Conservation (phyloP, 768 basidiomycete genomes). For the Tephrocybe rancida region DNA sequence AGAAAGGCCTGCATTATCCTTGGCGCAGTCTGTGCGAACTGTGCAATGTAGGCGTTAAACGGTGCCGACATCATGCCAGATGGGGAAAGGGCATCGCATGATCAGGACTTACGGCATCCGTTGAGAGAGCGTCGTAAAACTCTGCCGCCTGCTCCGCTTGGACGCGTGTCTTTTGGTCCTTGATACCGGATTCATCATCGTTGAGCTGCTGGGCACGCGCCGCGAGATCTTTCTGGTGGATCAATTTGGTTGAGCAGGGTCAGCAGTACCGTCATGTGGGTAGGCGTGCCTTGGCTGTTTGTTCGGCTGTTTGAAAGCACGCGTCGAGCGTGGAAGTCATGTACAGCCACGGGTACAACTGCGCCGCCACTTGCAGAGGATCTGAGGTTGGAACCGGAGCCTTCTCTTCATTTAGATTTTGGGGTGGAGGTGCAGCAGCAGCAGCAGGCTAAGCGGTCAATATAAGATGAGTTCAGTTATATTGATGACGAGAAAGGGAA, state of each 20-base stretch:
- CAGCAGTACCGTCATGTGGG: too few relatives aligned
- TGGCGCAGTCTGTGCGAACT: slow-evolving; percentile 50
- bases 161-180: slow-evolving; percentile 42
- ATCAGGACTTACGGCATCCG: slow-evolving; percentile 32
- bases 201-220: slow-evolving; percentile 32
- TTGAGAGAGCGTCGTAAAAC: slow-evolving; percentile 47
- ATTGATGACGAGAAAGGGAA: neutral
- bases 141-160: slow-evolving; percentile 44
- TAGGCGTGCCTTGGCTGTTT: slow-evolving; percentile 24
- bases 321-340: slow-evolving; percentile 54
- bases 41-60: neutral
- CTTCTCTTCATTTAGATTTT: neutral
- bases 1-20: slow-evolving; percentile 50
- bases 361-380: slow-evolving; percentile 50
- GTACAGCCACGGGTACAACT: slow-evolving; percentile 59
- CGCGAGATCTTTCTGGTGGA: slow-evolving; percentile 38
- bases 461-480: neutral
- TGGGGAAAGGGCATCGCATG: neutral
- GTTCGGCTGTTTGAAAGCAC: slow-evolving; percentile 20
- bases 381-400: slow-evolving; percentile 34
- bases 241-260: too few relatives aligned
- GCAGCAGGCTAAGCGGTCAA: slow-evolving; percentile 11
- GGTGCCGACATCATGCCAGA: neutral
- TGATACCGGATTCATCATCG: slow-evolving; percentile 40
- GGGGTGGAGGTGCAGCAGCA: neutral